Evolutionary conservation across 176 grass and related monocot species (phyloP), one percentile per base, ranked within the genome.

Genomic region (Olyra latifolia): DNA sequence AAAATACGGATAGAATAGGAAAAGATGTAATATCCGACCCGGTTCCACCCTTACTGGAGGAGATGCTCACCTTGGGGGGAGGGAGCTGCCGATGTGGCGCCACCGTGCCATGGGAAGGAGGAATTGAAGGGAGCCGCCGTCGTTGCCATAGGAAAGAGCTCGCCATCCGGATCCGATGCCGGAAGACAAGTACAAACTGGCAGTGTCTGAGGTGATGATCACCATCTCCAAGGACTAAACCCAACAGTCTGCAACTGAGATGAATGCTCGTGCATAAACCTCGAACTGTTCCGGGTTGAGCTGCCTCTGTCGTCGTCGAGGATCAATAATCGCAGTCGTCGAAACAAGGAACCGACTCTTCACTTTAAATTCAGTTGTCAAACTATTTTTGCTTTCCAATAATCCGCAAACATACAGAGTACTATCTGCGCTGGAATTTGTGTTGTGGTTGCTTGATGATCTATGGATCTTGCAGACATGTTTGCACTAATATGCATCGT

Each of bases 161-260:
- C n/a, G n/a, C n/a, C n/a, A 35, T 35, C 32, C 32, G 32, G 5
- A 35, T 39, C 24, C 61, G 82, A 76, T 45, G 61, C 43, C 74
- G 10, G 84, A 91, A 79, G 89, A 87, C 52, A 84, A 52, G 75
- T 91, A 80, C 27, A 87, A 84, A 61, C 76, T 84, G 67, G 84
- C 81, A 24, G 72, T 87, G 59, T 70, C 76, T 2, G 89, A 85
- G 47, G 66, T 88, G 55, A 72, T 88, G 45, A 63, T 82, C 32
- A 35, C 32, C 32, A 4, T 35, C 32, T 35, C 5, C 32, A 35
- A 35, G 32, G 32, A 35, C 32, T 35, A 4, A n/a, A n/a, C n/a
- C n/a, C n/a, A n/a, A n/a, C n/a, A n/a, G n/a, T n/a, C n/a, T n/a
- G n/a, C n/a, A 38, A 79, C 62, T 74, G 42, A 79, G 45, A 35